Evolutionary conservation across 2,329 filamentous ascomycete species (phyloP).

Genomic region (Talaromyces piceae): DNA sequence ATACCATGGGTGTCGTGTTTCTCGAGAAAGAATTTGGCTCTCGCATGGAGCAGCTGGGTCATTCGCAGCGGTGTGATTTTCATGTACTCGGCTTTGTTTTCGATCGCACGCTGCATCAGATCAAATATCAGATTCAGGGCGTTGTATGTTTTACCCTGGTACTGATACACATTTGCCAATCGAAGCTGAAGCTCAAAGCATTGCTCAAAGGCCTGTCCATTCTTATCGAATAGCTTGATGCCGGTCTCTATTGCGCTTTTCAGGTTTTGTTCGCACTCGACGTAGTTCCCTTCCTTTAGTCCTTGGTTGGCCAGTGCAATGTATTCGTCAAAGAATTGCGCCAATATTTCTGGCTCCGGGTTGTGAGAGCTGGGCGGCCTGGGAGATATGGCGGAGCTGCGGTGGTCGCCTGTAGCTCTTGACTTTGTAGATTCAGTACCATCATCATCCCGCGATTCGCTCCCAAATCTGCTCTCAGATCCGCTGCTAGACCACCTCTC

Average conservation of each 20-base stretch:
- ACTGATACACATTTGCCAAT: constrained; percentile 6
- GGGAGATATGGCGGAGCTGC: not conserved
- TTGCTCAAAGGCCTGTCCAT: constrained; percentile 5
- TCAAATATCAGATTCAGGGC: not conserved
- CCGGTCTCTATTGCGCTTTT: constrained; percentile 6
- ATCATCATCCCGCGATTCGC: not conserved
- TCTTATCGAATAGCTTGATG: not conserved
- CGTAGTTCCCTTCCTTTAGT: not conserved
- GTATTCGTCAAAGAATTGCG: constrained; percentile 1
- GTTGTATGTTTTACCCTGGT: not conserved
- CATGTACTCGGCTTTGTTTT: not conserved
- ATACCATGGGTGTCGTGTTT: not conserved
- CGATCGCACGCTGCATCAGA: not conserved
- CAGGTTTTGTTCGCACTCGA: constrained; percentile 5
- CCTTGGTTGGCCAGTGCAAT: constrained; percentile 1
- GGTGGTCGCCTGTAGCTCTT: not conserved
- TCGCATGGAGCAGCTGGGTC: not conserved
- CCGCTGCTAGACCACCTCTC: not conserved
- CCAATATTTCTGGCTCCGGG: not conserved
- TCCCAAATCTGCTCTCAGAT: not conserved
- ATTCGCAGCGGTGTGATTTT: not conserved
- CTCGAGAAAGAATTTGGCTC: not conserved
- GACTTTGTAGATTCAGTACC: not conserved
- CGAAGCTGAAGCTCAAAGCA: constrained; percentile 8
- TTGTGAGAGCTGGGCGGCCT: not conserved